A percentile compares a stretch with the other conserved stretches of the same genome.
These are phyloP conservation scores for Cladosporium sp. DNA, from an alignment of 2,329 filamentous ascomycete genomes.

Conservation along the genomic window DNA sequence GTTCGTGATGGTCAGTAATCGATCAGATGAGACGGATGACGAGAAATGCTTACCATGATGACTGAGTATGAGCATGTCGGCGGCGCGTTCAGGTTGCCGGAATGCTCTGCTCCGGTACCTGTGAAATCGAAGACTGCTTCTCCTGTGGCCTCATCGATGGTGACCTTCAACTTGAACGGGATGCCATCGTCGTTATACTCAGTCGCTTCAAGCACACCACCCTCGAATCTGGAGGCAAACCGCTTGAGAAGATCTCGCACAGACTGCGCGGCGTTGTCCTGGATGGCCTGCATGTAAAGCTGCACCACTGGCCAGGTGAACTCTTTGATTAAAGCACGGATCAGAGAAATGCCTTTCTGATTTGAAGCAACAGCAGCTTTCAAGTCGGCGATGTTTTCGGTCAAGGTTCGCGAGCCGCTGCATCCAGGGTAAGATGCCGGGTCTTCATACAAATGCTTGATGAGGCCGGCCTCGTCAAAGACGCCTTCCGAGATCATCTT, in stretches of 20 bases:
- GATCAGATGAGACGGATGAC: too few species aligned
- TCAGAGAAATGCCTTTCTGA: slow-evolving; percentile 31
- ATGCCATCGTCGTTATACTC: slow-evolving; percentile 43
- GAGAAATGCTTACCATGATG: slow-evolving; percentile 20
- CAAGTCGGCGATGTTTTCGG: slow-evolving; percentile 35
- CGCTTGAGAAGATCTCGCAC: slow-evolving; percentile 31
- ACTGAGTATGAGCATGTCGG: slow-evolving; percentile 35
- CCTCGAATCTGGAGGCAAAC: slow-evolving; percentile 16
- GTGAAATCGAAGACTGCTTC: slow-evolving; percentile 38
- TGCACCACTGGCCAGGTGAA: slow-evolving; percentile 34
- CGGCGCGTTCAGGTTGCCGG: slow-evolving; percentile 57
- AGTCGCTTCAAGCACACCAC: slow-evolving; percentile 22
- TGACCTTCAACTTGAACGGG: slow-evolving; percentile 32
- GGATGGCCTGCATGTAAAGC: slow-evolving; percentile 40
- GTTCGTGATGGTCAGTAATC: too few species aligned
- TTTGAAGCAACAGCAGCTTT: slow-evolving; percentile 35
- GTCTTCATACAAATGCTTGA: slow-evolving; percentile 55
- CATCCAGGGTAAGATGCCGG: slow-evolving; percentile 54
- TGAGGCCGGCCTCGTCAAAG: slow-evolving; percentile 34
- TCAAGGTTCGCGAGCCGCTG: slow-evolving; percentile 28
- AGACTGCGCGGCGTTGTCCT: slow-evolving; percentile 31
- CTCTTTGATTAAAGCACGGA: slow-evolving; percentile 35
- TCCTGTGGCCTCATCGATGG: slow-evolving; percentile 30
- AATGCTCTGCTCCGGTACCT: slow-evolving; percentile 62
- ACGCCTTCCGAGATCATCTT: slow-evolving; percentile 32